Evolutionary conservation across 2,329 filamentous ascomycete genomes (phyloP), one percentile per base, ranked within the genome.

Genomic region (Xylariaceae sp.): DNA sequence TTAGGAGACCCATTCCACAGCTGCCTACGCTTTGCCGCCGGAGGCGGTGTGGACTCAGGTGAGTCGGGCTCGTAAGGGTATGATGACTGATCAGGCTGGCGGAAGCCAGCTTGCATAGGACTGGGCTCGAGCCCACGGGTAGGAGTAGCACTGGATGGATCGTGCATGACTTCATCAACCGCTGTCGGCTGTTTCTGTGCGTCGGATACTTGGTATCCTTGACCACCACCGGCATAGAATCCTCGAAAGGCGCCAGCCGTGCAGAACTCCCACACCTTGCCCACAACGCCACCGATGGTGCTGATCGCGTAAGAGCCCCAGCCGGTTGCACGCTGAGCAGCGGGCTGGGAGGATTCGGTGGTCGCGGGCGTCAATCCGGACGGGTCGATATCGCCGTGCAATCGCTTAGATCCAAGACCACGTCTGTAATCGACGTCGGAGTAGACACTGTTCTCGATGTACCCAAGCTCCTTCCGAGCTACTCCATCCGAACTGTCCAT

Each of bases 211-310:
- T 82, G 77, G 69, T 92, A 96, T 30, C 85, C 86, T 61, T 79
- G 80, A 7, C 92, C 93, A 2, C 88, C 90, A 6, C 92, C 93
- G 10, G 92, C 91, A 62, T 92, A 87, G 72, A 97, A 97, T 0
- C 92, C 92, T 57, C 83, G 82, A 69, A 97, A 95, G 0, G 88
- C 84, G 7, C 82, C 84, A 0, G 78, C 76, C 72, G 79, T 89
- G 76, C 92, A 96, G 68, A 96, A 94, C 66, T 92, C 84, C 82
- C 90, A 92, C 0, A 96, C 85, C 69, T 88, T 93, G 15, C 90
- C 89, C 1, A 89, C 84, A 2, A 89, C 83, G 34, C 80, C 84
- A 1, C 85, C 85, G 6, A 90, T 80, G 0, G 88, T 80, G 47
- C 76, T 82, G 37, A 90, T 76, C 4, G 88, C 82, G 53, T 83